Evolutionary conservation across 768 basidiomycete genomes (phyloP), one percentile per base, ranked within the genome.

Genomic region (Phanerodontia chrysosporium): DNA sequence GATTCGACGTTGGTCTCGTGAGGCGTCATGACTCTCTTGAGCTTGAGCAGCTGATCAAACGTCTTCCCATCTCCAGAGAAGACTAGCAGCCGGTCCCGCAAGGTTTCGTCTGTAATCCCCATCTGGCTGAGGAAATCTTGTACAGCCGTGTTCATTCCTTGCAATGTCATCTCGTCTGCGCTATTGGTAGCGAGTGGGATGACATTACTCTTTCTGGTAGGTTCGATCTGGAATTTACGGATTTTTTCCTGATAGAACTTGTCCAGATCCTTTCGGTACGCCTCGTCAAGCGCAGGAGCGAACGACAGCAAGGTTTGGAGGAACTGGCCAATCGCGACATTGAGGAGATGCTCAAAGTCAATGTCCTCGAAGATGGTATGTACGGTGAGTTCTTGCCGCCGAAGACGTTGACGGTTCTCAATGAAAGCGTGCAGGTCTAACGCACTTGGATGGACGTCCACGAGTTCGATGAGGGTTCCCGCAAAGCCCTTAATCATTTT

Each of bases 401-500:
- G 6, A 7, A 13, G 6, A 35, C 13, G 6, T 35, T 13, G 32
- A 6, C 32, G 32, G 7, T 7, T 6, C 32, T 32, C 35, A 28
- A 53, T n/a, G n/a, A 58, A 32, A n/a, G 45, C 44, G 24, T 51
- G 3, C 27, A 65, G 25, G 22, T 58, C 48, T n/a, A 60, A 54
- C 7, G 61, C 64, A 1, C 24, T 51, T 2, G 49, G 45, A 3
- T 49, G 21, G 51, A 52, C 58, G 18, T 55, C 62, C 30, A 55
- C 39, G 45, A 62, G 45, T 25, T 58, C 32, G 22, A 65, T 52
- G 3, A 48, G 49, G 3, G 57, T 65, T 27, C 58, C 62, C 6
- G 63, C 62, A 29, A 61, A 62, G 12, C 64, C 64, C 27, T 62
- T 66, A 14, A 66, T 49, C 64, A 64, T 63, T 14, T 32, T 35